Evolutionary conservation across 2,329 filamentous ascomycete genomes (phyloP).

Genomic region (Fusarium beomiforme): DNA sequence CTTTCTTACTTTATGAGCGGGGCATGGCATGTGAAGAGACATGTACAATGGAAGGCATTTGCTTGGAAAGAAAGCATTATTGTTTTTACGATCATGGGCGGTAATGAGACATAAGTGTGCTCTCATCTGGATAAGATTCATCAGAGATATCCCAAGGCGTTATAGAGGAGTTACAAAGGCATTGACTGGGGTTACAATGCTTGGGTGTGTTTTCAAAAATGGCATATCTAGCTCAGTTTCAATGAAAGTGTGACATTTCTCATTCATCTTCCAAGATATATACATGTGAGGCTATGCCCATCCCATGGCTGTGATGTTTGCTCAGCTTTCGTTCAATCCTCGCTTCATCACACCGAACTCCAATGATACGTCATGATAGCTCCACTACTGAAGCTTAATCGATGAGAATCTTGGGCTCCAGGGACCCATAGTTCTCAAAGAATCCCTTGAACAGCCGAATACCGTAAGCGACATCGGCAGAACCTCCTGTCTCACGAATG

Average conservation of each 20-base stretch:
- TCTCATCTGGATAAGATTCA: constrained; percentile 17
- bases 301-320: neutral
- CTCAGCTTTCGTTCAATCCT: neutral
- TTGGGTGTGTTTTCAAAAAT: constrained; percentile 37
- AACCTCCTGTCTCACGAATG: constrained; percentile 91
- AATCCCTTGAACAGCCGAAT: constrained; percentile 89
- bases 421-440: constrained; percentile 82
- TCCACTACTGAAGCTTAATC: constrained; percentile 63
- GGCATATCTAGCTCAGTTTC: neutral
- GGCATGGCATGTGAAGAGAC: constrained; percentile 12
- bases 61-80: constrained; percentile 8
- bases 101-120: constrained; percentile 13
- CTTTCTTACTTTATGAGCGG: constrained; percentile 5
- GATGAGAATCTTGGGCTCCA: constrained; percentile 85
- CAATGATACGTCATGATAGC: constrained; percentile 7
- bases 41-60: constrained; percentile 1
- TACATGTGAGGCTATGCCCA: neutral
- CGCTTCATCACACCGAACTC: constrained; percentile 21
- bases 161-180: constrained; percentile 7
- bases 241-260: constrained; percentile 3
- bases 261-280: constrained; percentile 7
- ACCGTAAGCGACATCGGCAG: constrained; percentile 86
- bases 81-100: constrained; percentile 16
- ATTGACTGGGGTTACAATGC: constrained; percentile 5
- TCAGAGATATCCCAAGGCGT: constrained; percentile 33